These are phyloP conservation scores for Pseudohyphozyma bogoriensis DNA, from an alignment of 768 basidiomycete species.

Conservation along the genomic window DNA sequence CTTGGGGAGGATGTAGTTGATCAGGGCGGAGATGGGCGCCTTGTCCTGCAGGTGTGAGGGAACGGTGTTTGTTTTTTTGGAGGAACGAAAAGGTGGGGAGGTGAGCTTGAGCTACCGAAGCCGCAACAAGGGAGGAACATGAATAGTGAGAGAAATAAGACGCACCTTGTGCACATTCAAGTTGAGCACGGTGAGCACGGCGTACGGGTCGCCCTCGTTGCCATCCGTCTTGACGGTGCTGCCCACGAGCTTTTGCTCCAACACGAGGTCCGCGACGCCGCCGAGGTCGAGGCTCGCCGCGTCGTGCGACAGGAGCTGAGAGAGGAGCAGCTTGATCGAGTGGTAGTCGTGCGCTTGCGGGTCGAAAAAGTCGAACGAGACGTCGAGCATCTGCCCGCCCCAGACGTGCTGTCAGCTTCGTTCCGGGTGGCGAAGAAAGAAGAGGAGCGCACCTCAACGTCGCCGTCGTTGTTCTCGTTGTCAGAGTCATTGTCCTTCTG, in stretches of 20 bases:
- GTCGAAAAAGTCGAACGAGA: constrained; percentile 91
- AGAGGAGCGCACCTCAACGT: too few relatives aligned
- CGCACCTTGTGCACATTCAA: constrained; percentile 38
- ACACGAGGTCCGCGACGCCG: constrained; percentile 67
- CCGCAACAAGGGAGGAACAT: too few relatives aligned
- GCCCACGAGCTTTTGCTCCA: constrained; percentile 64
- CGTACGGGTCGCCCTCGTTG: constrained; percentile 79
- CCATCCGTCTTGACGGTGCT: constrained; percentile 90
- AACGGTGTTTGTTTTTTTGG: too few relatives aligned
- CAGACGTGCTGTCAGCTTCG: too few relatives aligned
- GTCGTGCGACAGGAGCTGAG: constrained; percentile 61
- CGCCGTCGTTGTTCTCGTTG: too few relatives aligned
- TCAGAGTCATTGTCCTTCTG: too few relatives aligned
- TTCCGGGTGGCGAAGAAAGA: too few relatives aligned
- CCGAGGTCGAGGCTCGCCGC: constrained; percentile 60
- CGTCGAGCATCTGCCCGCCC: constrained; percentile 54
- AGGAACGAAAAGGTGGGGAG: too few relatives aligned
- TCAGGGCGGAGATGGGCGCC: constrained; percentile 58
- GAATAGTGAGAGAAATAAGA: neutral
- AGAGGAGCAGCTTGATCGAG: constrained; percentile 48
- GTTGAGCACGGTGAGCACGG: constrained; percentile 73
- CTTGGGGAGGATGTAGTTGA: constrained; percentile 57
- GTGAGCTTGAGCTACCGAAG: too few relatives aligned
- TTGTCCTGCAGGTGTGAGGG: too few relatives aligned
- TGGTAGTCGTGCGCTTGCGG: constrained; percentile 79